Evolutionary conservation across 2,329 filamentous ascomycete genomes (phyloP), one percentile per base, ranked within the genome.

Genomic region (Lachnellula suecica): DNA sequence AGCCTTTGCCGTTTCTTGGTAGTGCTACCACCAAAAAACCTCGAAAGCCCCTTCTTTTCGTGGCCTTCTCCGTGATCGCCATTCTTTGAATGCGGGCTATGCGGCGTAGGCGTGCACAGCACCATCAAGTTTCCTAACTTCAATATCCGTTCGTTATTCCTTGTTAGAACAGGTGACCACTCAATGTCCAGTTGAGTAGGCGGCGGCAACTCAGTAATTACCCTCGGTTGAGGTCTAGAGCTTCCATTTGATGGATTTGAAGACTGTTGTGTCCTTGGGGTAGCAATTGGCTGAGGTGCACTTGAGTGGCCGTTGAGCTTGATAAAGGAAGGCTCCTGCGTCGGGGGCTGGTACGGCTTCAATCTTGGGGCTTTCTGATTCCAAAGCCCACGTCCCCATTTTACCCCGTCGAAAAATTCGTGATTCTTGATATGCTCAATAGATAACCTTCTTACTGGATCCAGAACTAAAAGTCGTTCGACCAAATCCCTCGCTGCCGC

Each of bases 401-500:
- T 75, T 35, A 96, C 83, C 2, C 91, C 91, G 34, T 92, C 86
- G 66, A 99, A 99, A 70, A 99, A 99, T 62, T 90, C 84, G 67
- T 99, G 94, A 60, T 92, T 95, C 70, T 95, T 96, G 67, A 97
- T 95, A 68, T 99, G 91, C 67, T 99, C 94, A 53, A 97, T 89
- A 0, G 90, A 93, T 34, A 99, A 74, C 56, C 94, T 83, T 58
- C 86, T 85, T 17, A 87, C 76, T 0, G 94, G 94, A 61, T 99
- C 94, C 34, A 97, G 76, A 1, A 99, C 93, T 13, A 99, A 76
- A 41, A 96, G 83, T 57, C 94, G 82, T 70, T 97, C 93, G 1
- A 99, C 87, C 15, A 99, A 77, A 70, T 99, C 94, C 54, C 86
- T 85, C 19, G 94, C 94, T 2, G 91, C 82, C 4, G 85, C 76